These are phyloP conservation scores for Malassezia globosa DNA, from an alignment of 1,284 basidiomycete species.

Conservation along the genomic window DNA sequence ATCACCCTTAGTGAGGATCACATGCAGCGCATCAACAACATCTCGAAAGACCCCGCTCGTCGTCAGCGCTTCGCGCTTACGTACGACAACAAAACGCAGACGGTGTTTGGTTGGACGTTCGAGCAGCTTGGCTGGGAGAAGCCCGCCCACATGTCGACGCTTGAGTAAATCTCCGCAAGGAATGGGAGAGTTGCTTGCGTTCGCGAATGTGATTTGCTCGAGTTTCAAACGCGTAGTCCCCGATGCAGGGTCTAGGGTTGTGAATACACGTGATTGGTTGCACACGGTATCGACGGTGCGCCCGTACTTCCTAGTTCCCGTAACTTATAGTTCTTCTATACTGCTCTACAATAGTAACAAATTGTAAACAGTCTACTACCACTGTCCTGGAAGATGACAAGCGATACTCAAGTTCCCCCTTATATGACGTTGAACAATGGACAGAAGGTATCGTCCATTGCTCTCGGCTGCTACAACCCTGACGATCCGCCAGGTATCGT, in stretches of 20 bases:
- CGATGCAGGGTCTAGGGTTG: too few relatives aligned
- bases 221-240: too few relatives aligned
- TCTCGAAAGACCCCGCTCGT: constrained; percentile 25
- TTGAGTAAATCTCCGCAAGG: too few relatives aligned
- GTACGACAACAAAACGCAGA: constrained; percentile 19
- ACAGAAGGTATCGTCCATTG: constrained; percentile 26
- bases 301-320: too few relatives aligned
- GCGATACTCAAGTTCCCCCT: neutral
- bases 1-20: constrained; percentile 57
- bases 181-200: too few relatives aligned
- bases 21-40: constrained; percentile 47
- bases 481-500: constrained; percentile 7
- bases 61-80: constrained; percentile 15
- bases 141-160: too few relatives aligned
- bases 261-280: too few relatives aligned
- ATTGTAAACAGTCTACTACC: neutral
- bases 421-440: constrained; percentile 25
- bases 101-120: constrained; percentile 23
- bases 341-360: too few relatives aligned
- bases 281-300: too few relatives aligned
- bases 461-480: constrained; percentile 28
- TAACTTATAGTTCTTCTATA: too few relatives aligned
- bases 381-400: neutral
- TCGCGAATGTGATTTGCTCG: too few relatives aligned
- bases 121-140: constrained; percentile 32